Evolutionary conservation across 2,329 filamentous ascomycete genomes (phyloP).

Genomic region (Monilinia laxa): DNA sequence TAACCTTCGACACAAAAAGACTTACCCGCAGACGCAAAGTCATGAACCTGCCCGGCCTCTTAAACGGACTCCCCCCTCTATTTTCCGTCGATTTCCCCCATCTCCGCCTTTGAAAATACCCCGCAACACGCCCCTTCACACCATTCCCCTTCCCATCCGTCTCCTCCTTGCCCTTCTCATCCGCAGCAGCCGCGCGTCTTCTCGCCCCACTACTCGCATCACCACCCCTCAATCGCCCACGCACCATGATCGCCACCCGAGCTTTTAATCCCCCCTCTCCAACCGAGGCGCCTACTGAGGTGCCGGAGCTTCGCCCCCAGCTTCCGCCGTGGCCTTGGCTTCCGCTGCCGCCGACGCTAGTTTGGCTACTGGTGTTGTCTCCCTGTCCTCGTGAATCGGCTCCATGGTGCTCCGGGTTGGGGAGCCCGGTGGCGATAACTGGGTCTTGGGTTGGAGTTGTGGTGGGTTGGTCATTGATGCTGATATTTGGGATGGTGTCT

Average conservation of each 20-base stretch:
- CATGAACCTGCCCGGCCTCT: not conserved
- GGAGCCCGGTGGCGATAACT: not conserved
- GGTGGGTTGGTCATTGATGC: conserved; percentile 6
- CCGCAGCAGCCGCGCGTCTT: not conserved
- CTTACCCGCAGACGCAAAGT: not conserved
- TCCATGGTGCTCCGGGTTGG: conserved; percentile 3
- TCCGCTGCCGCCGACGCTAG: not conserved
- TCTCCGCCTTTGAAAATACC: not conserved
- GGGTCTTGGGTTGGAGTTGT: not conserved
- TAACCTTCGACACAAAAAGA: not conserved
- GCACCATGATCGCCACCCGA: not conserved
- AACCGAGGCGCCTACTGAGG: not conserved
- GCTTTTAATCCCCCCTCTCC: conserved; percentile 1
- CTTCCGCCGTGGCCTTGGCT: not conserved
- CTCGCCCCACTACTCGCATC: not conserved
- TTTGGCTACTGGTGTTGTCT: not conserved
- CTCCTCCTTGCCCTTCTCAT: not conserved
- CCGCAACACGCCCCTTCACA: not conserved
- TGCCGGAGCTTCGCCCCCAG: not conserved
- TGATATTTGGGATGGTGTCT: not conserved
- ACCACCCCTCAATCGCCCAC: not conserved
- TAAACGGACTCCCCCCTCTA: not conserved
- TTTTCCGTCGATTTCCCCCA: not conserved
- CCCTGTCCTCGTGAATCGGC: conserved; percentile 7
- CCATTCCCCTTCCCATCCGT: not conserved